Conservation (phyloP, 2,329 filamentous ascomycete species). For the Trichoderma koningii region DNA sequence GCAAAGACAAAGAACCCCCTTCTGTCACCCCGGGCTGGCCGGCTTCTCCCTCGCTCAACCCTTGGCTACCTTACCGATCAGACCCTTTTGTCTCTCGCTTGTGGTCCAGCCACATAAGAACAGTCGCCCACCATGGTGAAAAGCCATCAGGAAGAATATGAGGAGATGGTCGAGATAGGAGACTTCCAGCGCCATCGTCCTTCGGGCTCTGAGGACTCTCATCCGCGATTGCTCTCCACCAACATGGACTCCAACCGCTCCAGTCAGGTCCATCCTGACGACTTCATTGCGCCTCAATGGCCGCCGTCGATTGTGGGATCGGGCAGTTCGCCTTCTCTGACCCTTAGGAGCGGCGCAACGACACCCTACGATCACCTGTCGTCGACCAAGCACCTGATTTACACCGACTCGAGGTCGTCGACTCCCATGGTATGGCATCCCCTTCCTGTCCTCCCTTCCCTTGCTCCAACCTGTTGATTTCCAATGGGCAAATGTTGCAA, state of each 20-base stretch:
- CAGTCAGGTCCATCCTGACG: slow-evolving; percentile 24
- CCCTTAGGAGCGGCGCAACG: slow-evolving; percentile 34
- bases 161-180: slow-evolving; percentile 31
- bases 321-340: slow-evolving; percentile 33
- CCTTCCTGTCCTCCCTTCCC: slow-evolving; percentile 2
- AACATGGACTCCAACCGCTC: slow-evolving; percentile 27
- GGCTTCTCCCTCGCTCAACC: slow-evolving; percentile 15
- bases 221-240: slow-evolving; percentile 19
- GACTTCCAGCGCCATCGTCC: slow-evolving; percentile 27
- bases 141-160: slow-evolving; percentile 31
- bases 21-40: slow-evolving; percentile 7
- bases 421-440: slow-evolving; percentile 35
- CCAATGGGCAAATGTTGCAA: not conserved
- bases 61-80: not conserved
- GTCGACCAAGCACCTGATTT: slow-evolving; percentile 31
- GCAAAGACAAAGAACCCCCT: not conserved
- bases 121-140: slow-evolving; percentile 29
- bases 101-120: slow-evolving; percentile 23
- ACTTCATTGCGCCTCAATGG: slow-evolving; percentile 34
- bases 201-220: slow-evolving; percentile 26
- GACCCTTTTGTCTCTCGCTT: slow-evolving; percentile 14
- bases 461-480: not conserved
- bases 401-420: slow-evolving; percentile 37
- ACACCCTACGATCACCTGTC: slow-evolving; percentile 32
- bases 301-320: slow-evolving; percentile 33